Base-by-base conservation (phyloP, 441 rosid species). In the Erysimum cheiri region DNA sequence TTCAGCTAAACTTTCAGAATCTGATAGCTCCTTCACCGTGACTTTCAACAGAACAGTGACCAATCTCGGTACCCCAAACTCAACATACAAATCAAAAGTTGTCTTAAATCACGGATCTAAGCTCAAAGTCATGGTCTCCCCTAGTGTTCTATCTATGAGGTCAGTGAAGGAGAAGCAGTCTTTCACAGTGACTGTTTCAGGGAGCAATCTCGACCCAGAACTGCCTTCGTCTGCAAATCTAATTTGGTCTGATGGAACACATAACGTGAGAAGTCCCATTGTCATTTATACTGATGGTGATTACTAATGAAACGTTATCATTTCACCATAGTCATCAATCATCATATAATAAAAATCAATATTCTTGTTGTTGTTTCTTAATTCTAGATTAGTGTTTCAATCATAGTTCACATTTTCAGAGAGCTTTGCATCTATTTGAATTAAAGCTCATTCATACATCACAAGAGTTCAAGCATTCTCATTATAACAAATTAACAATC, bases 161-260 rank as follows among this genome's bases (percentile, higher is more conserved):
- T 50, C 77, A 3, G 5, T 71, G 31, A 70, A 78, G 4, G 80
- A 84, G 64, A 82, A 71, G 40, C 69, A 69, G 60, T 52, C 83
- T 26, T 87, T 85, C 26, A 69, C 46, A 0, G 76, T 83, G 32
- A 50, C 55, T 3, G 85, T 55, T 53, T 1, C 47, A 1, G 85
- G 60, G 12, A 49, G 15, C 46, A 40, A 4, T 41, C 64, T 13
- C 4, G 14, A 17, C 9, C 3, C 0, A 8, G 11, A 6, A 0
- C 3, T 19, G 4, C 60, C 73, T 10, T 49, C 56, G 1, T 78
- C 90, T 47, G 75, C 78, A 26, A 44, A 71, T 8, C 15, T 86
- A 24, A 68, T 71, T 5, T 86, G 91, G 84, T 78, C 69, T 7
- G 88, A 88, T 64, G 76, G 59, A 0, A 63, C 9, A 5, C 85